These are phyloP conservation scores for Mortierella alpina DNA, from an alignment of 192 early-diverging fungal species.

Conservation along the genomic window DNA sequence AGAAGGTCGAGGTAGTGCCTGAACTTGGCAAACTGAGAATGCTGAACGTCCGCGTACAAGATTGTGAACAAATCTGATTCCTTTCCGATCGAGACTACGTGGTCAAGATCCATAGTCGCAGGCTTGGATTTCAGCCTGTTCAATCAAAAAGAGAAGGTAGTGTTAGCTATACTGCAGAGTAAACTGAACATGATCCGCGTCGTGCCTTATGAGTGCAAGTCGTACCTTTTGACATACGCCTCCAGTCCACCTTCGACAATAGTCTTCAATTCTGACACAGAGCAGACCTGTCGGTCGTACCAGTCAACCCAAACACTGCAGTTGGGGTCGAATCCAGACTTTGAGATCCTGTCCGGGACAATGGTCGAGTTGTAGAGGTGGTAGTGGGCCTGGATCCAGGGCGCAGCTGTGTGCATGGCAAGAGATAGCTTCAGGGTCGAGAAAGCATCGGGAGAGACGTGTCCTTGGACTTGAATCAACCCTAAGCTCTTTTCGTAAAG, in stretches of 20 bases:
- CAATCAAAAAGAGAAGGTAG: not conserved
- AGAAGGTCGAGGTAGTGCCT: conserved; percentile 64
- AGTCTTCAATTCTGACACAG: conserved; percentile 51
- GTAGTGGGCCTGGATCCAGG: conserved; percentile 85
- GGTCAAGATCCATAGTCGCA: conserved; percentile 46
- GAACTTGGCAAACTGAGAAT: conserved; percentile 67
- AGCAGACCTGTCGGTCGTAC: conserved; percentile 77
- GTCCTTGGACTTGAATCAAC: conserved; percentile 60
- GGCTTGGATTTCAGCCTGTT: conserved; percentile 22
- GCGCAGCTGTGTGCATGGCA: conserved; percentile 76
- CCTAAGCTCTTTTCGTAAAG: conserved; percentile 62
- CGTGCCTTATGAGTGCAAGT: not conserved
- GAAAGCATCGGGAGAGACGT: conserved; percentile 55
- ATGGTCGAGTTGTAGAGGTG: conserved; percentile 82
- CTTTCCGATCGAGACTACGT: conserved; percentile 5
- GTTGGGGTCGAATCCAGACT: conserved; percentile 54
- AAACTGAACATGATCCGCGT: not conserved
- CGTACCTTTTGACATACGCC: conserved; percentile 5
- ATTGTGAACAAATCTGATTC: conserved; percentile 56
- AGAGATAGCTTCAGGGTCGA: conserved; percentile 78
- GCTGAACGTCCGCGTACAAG: conserved; percentile 82
- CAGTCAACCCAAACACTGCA: conserved; percentile 79
- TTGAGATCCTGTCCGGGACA: conserved; percentile 58
- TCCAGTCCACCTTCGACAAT: conserved; percentile 46
- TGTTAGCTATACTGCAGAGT: not conserved